Evolutionary conservation across 306 rosid species (phyloP), one percentile per base, ranked within the genome.

Genomic region (Dicorynia guianensis): DNA sequence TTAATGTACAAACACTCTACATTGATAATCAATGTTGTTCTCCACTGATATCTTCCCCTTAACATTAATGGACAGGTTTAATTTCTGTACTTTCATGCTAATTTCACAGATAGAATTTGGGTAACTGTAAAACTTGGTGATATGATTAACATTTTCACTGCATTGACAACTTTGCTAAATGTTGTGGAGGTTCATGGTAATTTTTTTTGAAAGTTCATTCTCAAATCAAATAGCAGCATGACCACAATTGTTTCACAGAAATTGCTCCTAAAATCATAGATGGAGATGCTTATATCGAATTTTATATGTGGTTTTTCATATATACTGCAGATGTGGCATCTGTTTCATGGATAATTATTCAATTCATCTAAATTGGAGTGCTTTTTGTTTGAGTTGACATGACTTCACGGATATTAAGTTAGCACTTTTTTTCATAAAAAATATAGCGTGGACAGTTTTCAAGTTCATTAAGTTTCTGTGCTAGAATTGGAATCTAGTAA

Each of bases 1-100:
- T 69, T 63, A 19, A 8, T 52, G 39, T 52, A 53, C 18, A 49
- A 52, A 67, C 72, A 67, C 12, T 47, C 18, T 43, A 64, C 9
- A 19, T 11, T 54, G 54, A 66, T 67, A 33, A 34, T 33, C 44
- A 67, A 0, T 46, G 12, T 48, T 42, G 30, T 11, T 43, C 19
- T 8, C n/a, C 30, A 25, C 2, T 13, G 40, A 11, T 65, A 49
- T 30, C 6, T 25, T 67, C 50, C 9, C 59, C 46, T 33, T 67
- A 46, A 35, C 44, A 49, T 34, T 7, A 55, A 10, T 38, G n/a
- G 38, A 13, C 5, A 66, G 13, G 43, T 12, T 47, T 67, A 50
- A 34, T 34, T 33, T 67, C 46, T 50, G 19, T 34, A 50, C 14
- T 48, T 49, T 67, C 4, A 50, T 50, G 17, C 48, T 34, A 50